Percentiles rank a stretch among this genome's conserved stretches.
phyloP scores from a whole-genome alignment of 441 rosid genomes.

The Capsella rubella region DNA sequence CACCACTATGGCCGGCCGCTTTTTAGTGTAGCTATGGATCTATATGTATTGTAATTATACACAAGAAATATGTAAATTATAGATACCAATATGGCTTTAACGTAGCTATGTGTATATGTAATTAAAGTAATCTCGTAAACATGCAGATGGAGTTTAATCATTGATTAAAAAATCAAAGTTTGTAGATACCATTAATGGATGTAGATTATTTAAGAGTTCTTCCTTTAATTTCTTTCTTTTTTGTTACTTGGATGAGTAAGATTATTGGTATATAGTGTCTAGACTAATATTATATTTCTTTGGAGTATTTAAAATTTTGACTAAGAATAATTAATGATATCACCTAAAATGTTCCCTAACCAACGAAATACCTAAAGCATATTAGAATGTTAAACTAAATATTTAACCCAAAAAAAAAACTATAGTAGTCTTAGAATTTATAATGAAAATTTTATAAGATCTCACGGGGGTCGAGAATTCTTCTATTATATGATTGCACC shows the following conservation, averaged over 20 bases:
- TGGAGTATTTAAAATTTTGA: neutral
- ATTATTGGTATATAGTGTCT: neutral
- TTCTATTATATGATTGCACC: neutral
- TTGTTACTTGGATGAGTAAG: neutral
- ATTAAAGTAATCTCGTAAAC: neutral
- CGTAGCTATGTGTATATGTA: slow-evolving; percentile 1
- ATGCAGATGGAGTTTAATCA: neutral
- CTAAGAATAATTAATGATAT: neutral
- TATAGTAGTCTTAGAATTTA: neutral
- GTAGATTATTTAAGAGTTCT: neutral
- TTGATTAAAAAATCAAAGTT: neutral
- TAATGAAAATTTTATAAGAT: neutral
- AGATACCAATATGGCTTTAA: neutral
- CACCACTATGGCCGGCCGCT: neutral
- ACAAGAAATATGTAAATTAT: neutral
- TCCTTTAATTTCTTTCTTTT: neutral
- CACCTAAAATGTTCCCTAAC: neutral
- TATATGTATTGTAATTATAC: neutral
- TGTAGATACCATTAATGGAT: neutral
- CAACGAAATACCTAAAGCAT: neutral
- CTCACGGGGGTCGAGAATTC: neutral
- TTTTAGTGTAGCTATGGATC: neutral
- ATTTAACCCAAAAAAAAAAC: neutral
- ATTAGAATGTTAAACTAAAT: neutral
- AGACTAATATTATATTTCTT: neutral